phyloP scores from a whole-genome alignment of 805 yeast genomes.

The Barnettozyma sucrosica region DNA sequence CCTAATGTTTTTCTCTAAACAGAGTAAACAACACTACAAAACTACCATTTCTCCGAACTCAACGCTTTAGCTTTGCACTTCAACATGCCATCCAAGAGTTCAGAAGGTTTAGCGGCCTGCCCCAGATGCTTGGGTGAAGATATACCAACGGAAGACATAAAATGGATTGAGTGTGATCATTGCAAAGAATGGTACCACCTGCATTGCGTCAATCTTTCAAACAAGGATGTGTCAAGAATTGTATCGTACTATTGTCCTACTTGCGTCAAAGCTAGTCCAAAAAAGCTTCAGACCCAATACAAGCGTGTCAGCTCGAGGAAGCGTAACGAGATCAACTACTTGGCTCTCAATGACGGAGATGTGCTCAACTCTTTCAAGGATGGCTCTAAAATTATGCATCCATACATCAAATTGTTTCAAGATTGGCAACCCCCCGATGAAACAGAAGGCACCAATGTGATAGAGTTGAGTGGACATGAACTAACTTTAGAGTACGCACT shows the following conservation, averaged over 20 bases:
- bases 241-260: conserved; percentile 48
- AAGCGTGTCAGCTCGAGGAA: conserved; percentile 52
- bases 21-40: too few species aligned
- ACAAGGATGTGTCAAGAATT: conserved; percentile 33
- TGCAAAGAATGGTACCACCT: conserved; percentile 44
- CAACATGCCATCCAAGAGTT: background rate
- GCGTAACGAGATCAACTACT: conserved; percentile 60
- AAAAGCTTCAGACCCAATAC: conserved; percentile 34
- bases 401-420: conserved; percentile 36
- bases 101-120: background rate
- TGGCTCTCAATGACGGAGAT: conserved; percentile 73
- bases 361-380: conserved; percentile 19
- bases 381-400: conserved; percentile 38
- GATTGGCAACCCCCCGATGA: conserved; percentile 15
- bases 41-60: too few species aligned
- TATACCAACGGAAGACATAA: conserved; percentile 8
- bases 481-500: conserved; percentile 32
- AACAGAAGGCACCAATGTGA: conserved; percentile 8
- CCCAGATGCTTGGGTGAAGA: background rate
- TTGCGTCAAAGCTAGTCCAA: conserved; percentile 35
- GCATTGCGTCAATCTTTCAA: conserved; percentile 38
- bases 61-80: background rate
- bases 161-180: conserved; percentile 57
- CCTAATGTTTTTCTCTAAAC: background rate
- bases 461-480: conserved; percentile 27